Conservation (phyloP, 2,329 filamentous ascomycete species). For the Lasiodiplodia theobromae region DNA sequence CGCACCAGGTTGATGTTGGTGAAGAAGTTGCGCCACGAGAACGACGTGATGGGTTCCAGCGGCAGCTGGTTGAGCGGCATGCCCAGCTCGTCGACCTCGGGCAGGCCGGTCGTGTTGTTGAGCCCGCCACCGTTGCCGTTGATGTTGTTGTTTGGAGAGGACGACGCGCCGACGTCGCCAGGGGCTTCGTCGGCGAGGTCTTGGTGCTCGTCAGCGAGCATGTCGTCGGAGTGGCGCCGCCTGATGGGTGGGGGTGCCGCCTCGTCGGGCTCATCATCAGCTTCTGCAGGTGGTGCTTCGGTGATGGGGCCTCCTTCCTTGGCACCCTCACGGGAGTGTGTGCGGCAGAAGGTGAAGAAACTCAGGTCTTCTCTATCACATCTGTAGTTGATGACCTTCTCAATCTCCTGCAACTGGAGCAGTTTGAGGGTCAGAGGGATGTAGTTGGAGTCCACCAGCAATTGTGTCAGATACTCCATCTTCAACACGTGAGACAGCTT, state of each 20-base stretch:
- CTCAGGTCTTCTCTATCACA: constrained; percentile 83
- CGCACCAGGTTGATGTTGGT: constrained; percentile 93
- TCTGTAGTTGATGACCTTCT: constrained; percentile 85
- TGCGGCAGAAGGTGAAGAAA: constrained; percentile 92
- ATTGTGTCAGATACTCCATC: constrained; percentile 93
- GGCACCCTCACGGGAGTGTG: constrained; percentile 67
- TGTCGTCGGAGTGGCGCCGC: constrained; percentile 59
- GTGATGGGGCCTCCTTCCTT: constrained; percentile 42
- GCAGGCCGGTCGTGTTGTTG: constrained; percentile 40
- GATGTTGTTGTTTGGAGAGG: constrained; percentile 39
- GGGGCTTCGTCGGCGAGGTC: constrained; percentile 33
- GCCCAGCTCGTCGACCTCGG: constrained; percentile 84
- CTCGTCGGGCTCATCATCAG: constrained; percentile 59
- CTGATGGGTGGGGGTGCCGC: constrained; percentile 82
- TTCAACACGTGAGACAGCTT: constrained; percentile 94
- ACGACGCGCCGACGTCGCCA: constrained; percentile 40
- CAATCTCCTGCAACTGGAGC: constrained; percentile 92
- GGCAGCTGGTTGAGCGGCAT: constrained; percentile 77
- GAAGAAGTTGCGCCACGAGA: constrained; percentile 92
- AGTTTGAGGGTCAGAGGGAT: constrained; percentile 90
- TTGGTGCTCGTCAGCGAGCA: constrained; percentile 35
- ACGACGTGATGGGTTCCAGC: constrained; percentile 80
- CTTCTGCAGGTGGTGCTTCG: constrained; percentile 39
- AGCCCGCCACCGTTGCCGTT: neutral
- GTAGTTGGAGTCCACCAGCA: constrained; percentile 94